Conservation (phyloP, 306 rosid genomes). For the Medicago ruthenica region DNA sequence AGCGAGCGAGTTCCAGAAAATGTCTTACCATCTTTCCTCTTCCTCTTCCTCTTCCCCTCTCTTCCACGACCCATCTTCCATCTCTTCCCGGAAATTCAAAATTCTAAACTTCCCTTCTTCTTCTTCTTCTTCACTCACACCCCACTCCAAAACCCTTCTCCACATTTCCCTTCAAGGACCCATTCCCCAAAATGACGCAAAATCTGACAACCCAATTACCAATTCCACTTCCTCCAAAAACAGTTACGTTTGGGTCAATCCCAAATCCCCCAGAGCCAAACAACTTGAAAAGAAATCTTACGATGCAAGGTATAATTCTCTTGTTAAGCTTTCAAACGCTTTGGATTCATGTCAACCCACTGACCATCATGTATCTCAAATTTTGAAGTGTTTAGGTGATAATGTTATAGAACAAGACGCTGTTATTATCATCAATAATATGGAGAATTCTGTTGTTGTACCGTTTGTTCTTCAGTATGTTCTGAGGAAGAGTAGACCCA, state of each 20-base stretch:
- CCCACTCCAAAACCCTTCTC: constrained; percentile 50
- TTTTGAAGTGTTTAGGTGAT: constrained; percentile 57
- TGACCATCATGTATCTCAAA: constrained; percentile 52
- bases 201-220: constrained; percentile 39
- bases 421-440: constrained; percentile 68
- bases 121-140: neutral
- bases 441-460: constrained; percentile 61
- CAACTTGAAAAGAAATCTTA: constrained; percentile 67
- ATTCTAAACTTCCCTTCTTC: constrained; percentile 36
- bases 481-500: constrained; percentile 52
- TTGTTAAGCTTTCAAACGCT: constrained; percentile 57
- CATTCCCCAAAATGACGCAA: constrained; percentile 33
- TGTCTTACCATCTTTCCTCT: constrained; percentile 77
- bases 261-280: constrained; percentile 82
- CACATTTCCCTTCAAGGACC: constrained; percentile 71
- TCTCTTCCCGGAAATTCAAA: constrained; percentile 44
- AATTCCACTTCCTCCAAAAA: constrained; percentile 54
- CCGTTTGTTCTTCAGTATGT: constrained; percentile 62
- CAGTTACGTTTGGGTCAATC: constrained; percentile 82
- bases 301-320: constrained; percentile 72
- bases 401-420: constrained; percentile 77
- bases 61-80: constrained; percentile 50
- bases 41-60: constrained; percentile 72
- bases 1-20: constrained; percentile 36
- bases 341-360: constrained; percentile 63